Percentiles rank a stretch among this genome's conserved stretches.
Evolutionary conservation across 352 stramenopile genomes (phyloP).

Genomic region (Globisporangium paddicum): DNA sequence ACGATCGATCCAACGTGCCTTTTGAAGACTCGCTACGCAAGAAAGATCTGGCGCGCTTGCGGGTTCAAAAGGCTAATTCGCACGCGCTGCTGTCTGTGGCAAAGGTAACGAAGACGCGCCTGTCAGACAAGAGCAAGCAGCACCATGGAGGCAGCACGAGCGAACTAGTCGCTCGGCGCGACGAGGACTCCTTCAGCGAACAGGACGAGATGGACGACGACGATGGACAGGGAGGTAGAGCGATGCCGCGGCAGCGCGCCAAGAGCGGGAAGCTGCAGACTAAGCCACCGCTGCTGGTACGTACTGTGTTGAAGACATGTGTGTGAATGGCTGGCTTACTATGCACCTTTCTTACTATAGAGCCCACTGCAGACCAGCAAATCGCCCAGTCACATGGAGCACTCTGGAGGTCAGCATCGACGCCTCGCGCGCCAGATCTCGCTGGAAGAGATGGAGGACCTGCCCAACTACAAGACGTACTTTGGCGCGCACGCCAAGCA

Average conservation of each 20-base stretch:
- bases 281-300: constrained; percentile 5
- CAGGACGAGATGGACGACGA: not conserved
- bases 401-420: not conserved
- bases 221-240: not conserved
- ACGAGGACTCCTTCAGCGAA: not conserved
- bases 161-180: not conserved
- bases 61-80: constrained; percentile 6
- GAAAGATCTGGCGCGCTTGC: not conserved
- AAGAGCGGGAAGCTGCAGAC: constrained; percentile 5
- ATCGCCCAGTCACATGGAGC: not conserved
- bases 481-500: constrained; percentile 52
- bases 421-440: constrained; percentile 28
- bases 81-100: not conserved
- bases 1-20: not conserved
- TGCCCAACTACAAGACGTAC: constrained; percentile 48
- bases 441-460: constrained; percentile 30
- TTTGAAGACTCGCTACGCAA: constrained; percentile 12
- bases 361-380: not conserved
- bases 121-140: not conserved
- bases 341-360: not conserved
- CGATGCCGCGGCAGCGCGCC: not conserved
- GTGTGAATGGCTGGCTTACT: not conserved
- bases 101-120: not conserved
- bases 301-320: not conserved
- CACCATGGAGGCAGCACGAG: not conserved